Evolutionary conservation across 2,329 filamentous ascomycete species (phyloP), one percentile per base, ranked within the genome.

Genomic region (Pleoardoris graminearum): DNA sequence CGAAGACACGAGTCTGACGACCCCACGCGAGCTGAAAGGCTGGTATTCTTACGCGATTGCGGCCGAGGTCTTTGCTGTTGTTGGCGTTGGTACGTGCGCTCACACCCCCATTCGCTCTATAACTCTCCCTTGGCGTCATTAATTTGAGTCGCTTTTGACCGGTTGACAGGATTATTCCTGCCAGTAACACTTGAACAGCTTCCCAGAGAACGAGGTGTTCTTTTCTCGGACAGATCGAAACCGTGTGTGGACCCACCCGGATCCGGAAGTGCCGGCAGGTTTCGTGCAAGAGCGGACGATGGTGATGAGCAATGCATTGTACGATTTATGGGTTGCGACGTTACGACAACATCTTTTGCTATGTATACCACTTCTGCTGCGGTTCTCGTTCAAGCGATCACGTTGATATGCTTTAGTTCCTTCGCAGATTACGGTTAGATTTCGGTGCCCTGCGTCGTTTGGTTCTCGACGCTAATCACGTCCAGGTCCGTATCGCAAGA

Each of bases 341-440:
- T 97, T 72, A 96, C 95, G 70, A 96, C 91, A 1, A 89, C 91
- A 22, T 95, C 90, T 72, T 96, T 96, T 71, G 91, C 90, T 62
- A 91, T 97, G 88, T 97, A 97, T 73, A 96, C 91, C 0, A 96
- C 96, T 72, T 94, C 90, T 41, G 77, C 92, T 62, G 95, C 91
- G 65, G 92, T 97, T 0, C 74, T 96, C 19, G 74, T 95, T 8
- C 92, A 97, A 70, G 89, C 91, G 0, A 71, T 96, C n/a, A 79
- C 96, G 6, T 88, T 97, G 39, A 88, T 97, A 58, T 94, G 90
- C 62, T 95, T 97, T 76, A 95, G 90, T 67, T 93, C 90, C 41
- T 91, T 93, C 22, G 92, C 92, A 39, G 93, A 97, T 71, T 90
- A 97, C 75, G 92, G 93, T 71, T n/a, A n/a, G n/a, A n/a, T n/a